Conservation (phyloP, 169 alveolate species). For the Plasmodium sp. region DNA sequence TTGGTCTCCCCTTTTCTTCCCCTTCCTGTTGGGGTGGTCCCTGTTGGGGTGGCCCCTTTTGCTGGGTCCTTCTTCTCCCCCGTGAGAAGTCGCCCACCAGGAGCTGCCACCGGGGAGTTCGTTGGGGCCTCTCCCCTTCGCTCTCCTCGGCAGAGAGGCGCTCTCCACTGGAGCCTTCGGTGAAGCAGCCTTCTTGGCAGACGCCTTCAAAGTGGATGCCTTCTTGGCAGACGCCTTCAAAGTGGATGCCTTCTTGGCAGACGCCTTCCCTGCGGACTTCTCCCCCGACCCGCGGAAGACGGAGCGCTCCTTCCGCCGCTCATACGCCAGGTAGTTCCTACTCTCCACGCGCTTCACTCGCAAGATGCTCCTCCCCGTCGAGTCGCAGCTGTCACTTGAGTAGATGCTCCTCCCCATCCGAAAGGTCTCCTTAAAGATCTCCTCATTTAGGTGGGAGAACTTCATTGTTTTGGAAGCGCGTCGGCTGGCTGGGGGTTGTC, state of each 20-base stretch:
- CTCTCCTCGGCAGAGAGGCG: neutral
- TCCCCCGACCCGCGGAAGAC: neutral
- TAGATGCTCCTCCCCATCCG: constrained; percentile 7
- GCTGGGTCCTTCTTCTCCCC: neutral
- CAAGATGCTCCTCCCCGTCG: neutral
- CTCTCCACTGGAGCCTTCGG: neutral
- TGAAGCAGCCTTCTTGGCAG: too few relatives aligned
- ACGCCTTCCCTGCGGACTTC: neutral
- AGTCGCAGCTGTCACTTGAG: constrained; percentile 42
- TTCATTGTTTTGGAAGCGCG: neutral
- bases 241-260: neutral
- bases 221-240: neutral
- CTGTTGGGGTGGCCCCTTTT: neutral
- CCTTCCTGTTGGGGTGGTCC: neutral
- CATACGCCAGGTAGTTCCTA: constrained; percentile 43
- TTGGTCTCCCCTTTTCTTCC: neutral
- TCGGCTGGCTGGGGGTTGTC: neutral
- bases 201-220: too few relatives aligned
- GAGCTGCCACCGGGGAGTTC: neutral
- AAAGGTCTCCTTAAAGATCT: constrained; percentile 30
- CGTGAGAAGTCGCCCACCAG: neutral
- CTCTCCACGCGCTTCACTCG: constrained; percentile 4
- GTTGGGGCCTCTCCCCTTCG: neutral
- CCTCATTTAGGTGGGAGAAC: neutral
- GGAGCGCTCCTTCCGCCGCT: neutral